Conservation (phyloP, 495 filamentous ascomycete genomes). For the Xylaria scruposa region DNA sequence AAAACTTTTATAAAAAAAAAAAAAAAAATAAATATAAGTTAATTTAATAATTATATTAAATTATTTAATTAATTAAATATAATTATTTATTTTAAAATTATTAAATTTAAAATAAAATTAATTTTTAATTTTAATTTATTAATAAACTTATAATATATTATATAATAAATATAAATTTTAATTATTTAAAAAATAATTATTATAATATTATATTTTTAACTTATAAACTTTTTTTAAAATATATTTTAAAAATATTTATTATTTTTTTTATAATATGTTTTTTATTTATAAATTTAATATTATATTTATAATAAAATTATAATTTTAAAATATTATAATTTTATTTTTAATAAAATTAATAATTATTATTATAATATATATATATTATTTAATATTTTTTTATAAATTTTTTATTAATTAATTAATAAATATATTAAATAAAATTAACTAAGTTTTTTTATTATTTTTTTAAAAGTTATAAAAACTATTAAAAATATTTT, state of each 20-base stretch:
- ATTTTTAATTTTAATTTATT: not conserved
- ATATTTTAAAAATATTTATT: conserved; percentile 4
- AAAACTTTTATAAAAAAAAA: not conserved
- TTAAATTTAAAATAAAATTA: not conserved
- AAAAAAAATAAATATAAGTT: conserved; percentile 1
- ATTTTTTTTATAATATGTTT: too few species aligned
- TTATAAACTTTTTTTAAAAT: conserved; percentile 8
- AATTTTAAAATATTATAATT: too few species aligned
- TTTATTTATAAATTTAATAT: too few species aligned
- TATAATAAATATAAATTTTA: conserved; percentile 11
- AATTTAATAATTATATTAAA: not conserved
- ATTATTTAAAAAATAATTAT: not conserved
- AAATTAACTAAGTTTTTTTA: too few species aligned
- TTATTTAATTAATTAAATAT: conserved; percentile 1
- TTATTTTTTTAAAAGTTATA: too few species aligned
- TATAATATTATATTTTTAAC: conserved; percentile 17
- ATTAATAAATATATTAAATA: too few species aligned
- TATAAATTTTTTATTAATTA: too few species aligned
- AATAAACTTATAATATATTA: conserved; percentile 2
- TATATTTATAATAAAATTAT: too few species aligned
- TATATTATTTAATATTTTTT: too few species aligned
- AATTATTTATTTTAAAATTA: not conserved
- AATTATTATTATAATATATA: too few species aligned
- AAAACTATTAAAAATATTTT: too few species aligned
- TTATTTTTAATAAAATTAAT: too few species aligned